Evolutionary conservation across 2,329 filamentous ascomycete genomes (phyloP).

Genomic region (Sporothrix brunneoviolacea): DNA sequence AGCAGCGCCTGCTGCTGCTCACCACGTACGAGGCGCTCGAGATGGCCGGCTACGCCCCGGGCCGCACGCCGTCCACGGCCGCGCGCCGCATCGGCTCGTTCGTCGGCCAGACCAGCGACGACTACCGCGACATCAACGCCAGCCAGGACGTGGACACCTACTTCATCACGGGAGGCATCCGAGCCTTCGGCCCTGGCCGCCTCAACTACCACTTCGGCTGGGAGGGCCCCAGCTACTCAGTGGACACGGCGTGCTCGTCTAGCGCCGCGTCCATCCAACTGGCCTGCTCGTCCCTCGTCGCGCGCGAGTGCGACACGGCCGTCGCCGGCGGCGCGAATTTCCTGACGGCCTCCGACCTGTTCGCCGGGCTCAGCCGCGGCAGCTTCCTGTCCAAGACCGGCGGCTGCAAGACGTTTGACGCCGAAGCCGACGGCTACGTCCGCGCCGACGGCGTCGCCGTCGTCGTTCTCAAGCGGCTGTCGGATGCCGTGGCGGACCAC

Average conservation of each 20-base stretch:
- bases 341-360: slow-evolving; percentile 72
- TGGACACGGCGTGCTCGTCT: slow-evolving; percentile 74
- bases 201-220: slow-evolving; percentile 74
- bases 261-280: slow-evolving; percentile 65
- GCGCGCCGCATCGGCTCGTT: slow-evolving; percentile 60
- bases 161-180: slow-evolving; percentile 36
- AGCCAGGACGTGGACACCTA: slow-evolving; percentile 60
- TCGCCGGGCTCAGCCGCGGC: slow-evolving; percentile 64
- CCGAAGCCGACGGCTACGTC: slow-evolving; percentile 66
- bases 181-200: slow-evolving; percentile 42
- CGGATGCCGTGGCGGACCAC: slow-evolving; percentile 38
- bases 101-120: slow-evolving; percentile 67
- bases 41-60: slow-evolving; percentile 68
- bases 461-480: slow-evolving; percentile 40
- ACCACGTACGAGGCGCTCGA: slow-evolving; percentile 77
- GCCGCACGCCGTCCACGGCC: slow-evolving; percentile 63
- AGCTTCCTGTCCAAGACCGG: slow-evolving; percentile 72
- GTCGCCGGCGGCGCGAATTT: slow-evolving; percentile 74
- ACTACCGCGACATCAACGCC: slow-evolving; percentile 68
- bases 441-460: slow-evolving; percentile 35
- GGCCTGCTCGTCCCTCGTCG: slow-evolving; percentile 66
- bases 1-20: slow-evolving; percentile 66
- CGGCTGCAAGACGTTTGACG: slow-evolving; percentile 73
- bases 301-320: slow-evolving; percentile 71
- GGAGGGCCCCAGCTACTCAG: slow-evolving; percentile 60